Evolutionary conservation across 805 yeast species (phyloP).

Genomic region (Teunomyces gatunensis): DNA sequence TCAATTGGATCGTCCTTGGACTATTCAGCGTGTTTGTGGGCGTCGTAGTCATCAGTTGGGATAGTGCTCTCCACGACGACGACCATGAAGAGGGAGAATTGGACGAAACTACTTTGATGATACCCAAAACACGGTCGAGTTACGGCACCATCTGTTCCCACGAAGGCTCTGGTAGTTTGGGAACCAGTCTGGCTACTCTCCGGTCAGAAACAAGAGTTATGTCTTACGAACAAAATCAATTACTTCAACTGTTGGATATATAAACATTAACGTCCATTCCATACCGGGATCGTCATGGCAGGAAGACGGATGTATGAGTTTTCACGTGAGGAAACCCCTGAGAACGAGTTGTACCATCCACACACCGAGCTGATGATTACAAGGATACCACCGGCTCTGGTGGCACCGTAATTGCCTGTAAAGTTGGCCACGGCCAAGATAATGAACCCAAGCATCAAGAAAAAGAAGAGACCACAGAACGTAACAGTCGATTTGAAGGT

Average conservation of each 20-base stretch:
- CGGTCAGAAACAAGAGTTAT: conserved; percentile 18
- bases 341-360: conserved; percentile 27
- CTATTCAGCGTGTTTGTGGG: conserved; percentile 59
- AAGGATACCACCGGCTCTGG: conserved; percentile 23
- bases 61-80: conserved; percentile 27
- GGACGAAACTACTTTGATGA: not conserved
- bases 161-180: not conserved
- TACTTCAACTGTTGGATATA: conserved; percentile 44
- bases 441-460: conserved; percentile 54
- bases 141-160: not conserved
- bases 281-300: conserved; percentile 6
- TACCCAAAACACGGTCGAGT: not conserved
- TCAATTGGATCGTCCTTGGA: conserved; percentile 45
- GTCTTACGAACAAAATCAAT: conserved; percentile 53
- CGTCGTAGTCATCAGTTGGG: conserved; percentile 64
- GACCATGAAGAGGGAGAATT: not conserved
- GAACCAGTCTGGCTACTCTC: not conserved
- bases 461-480: conserved; percentile 50
- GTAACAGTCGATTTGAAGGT: conserved; percentile 51
- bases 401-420: conserved; percentile 24
- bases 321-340: conserved; percentile 23
- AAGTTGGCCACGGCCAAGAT: conserved; percentile 51
- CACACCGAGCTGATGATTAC: conserved; percentile 21
- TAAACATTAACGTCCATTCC: not conserved
- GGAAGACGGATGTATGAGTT: conserved; percentile 26